Conservation (phyloP, 345 rosid genomes). For the Anacardium occidentale region DNA sequence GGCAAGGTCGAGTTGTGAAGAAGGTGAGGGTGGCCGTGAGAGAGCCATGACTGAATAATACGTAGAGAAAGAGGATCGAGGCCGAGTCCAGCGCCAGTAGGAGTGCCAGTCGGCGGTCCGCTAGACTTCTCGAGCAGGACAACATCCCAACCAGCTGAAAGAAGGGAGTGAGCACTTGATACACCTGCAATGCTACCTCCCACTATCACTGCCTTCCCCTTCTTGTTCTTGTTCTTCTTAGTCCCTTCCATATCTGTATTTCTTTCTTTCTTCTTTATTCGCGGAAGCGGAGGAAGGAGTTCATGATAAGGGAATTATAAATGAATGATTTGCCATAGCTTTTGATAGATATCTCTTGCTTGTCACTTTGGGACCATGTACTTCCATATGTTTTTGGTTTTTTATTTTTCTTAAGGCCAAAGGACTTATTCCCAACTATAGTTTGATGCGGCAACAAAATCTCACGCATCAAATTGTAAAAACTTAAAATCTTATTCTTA, state of each 20-base stretch:
- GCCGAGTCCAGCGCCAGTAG: constrained; percentile 78
- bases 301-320: no score
- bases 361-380: no score
- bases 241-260: constrained; percentile 7
- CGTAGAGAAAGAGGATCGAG: constrained; percentile 50
- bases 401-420: no score
- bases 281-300: no score
- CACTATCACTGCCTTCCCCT: constrained; percentile 49
- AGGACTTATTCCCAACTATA: no score
- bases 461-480: no score
- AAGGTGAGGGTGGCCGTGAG: constrained; percentile 33
- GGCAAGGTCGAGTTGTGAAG: constrained; percentile 52
- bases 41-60: constrained; percentile 63
- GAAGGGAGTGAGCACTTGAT: constrained; percentile 69
- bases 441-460: no score
- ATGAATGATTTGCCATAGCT: no score
- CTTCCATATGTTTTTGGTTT: no score
- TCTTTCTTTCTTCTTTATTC: no score
- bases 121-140: constrained; percentile 57
- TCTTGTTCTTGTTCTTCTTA: constrained; percentile 21
- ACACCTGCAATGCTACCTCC: constrained; percentile 88
- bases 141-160: constrained; percentile 66
- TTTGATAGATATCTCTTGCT: no score
- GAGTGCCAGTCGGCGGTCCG: constrained; percentile 62
- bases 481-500: no score